Percentiles rank a stretch among this genome's conserved stretches.
phyloP scores from a whole-genome alignment of 139 green algal species.

The Mychonastes homosphaera region DNA sequence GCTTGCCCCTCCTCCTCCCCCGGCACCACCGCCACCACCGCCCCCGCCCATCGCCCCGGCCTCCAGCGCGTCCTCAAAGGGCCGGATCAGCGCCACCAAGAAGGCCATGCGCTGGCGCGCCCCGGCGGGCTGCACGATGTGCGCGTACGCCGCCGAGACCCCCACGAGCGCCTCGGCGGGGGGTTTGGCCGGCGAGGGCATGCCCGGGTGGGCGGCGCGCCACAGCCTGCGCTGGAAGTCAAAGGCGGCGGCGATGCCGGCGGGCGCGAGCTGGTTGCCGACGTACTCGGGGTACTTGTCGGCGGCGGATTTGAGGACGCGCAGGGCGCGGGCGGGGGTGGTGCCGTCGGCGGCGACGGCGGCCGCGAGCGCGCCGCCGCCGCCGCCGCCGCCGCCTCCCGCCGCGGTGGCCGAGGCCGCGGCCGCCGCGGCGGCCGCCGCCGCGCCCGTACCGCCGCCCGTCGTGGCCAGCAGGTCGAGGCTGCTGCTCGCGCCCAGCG shows the following conservation, averaged over 20 bases:
- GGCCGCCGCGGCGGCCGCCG: too few species aligned
- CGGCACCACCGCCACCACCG: not conserved
- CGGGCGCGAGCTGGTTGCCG: slow-evolving; percentile 10
- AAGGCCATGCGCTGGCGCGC: slow-evolving; percentile 22
- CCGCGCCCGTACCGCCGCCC: not conserved
- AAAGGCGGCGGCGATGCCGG: slow-evolving; percentile 33
- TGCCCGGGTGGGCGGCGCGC: slow-evolving; percentile 9
- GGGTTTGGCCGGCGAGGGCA: slow-evolving; percentile 11
- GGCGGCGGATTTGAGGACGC: slow-evolving; percentile 4
- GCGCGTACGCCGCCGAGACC: slow-evolving; percentile 32
- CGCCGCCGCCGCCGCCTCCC: too few species aligned
- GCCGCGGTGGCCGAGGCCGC: too few species aligned
- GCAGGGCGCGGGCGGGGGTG: slow-evolving; percentile 10
- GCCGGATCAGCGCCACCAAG: slow-evolving; percentile 30
- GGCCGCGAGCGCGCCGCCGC: too few species aligned
- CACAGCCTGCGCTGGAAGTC: slow-evolving; percentile 37
- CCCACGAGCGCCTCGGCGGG: slow-evolving; percentile 17
- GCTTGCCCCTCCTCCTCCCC: not conserved
- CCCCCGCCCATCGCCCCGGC: not conserved
- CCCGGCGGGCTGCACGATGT: slow-evolving; percentile 25
- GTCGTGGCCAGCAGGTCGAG: too few species aligned
- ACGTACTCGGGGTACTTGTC: slow-evolving; percentile 21
- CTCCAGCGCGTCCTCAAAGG: slow-evolving; percentile 33
- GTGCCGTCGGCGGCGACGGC: slow-evolving; percentile 6
- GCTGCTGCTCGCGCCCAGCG: too few species aligned